Conservation (phyloP, 768 basidiomycete genomes). For the Phanerochaete sordida region DNA sequence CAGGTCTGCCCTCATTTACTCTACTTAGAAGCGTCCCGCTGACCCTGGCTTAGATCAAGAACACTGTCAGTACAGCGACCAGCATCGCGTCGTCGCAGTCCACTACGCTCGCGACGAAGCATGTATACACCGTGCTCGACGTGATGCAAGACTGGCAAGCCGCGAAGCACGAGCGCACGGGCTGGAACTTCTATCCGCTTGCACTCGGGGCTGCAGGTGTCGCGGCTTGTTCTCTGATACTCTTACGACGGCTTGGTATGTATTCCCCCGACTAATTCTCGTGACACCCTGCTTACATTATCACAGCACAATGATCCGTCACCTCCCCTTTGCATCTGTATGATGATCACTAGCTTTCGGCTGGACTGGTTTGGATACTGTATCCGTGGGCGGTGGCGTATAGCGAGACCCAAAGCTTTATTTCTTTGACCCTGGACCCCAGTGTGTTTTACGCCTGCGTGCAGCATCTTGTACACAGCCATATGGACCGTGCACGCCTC, state of each 20-base stretch:
- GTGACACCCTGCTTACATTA: no score
- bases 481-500: no score
- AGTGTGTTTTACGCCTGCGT: no score
- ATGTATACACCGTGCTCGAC: neutral
- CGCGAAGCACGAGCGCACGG: neutral
- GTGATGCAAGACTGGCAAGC: slow-evolving; percentile 5
- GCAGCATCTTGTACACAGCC: no score
- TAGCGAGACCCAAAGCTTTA: no score
- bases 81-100: neutral
- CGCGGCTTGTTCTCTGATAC: neutral
- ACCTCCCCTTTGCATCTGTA: no score
- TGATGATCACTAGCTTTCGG: no score
- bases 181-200: neutral
- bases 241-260: neutral
- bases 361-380: no score
- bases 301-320: no score
- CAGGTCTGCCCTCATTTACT: slow-evolving; percentile 18
- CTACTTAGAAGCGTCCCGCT: neutral
- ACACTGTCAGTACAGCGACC: slow-evolving; percentile 4
- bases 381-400: no score
- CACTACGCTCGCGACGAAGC: neutral
- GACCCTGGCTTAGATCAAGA: slow-evolving; percentile 3
- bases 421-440: no score
- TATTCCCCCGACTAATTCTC: no score
- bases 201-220: neutral